A percentile compares a stretch with the other conserved stretches of the same genome.
These are phyloP conservation scores for Botryotinia globosa DNA, from an alignment of 2,329 filamentous ascomycete species.

Conservation along the genomic window DNA sequence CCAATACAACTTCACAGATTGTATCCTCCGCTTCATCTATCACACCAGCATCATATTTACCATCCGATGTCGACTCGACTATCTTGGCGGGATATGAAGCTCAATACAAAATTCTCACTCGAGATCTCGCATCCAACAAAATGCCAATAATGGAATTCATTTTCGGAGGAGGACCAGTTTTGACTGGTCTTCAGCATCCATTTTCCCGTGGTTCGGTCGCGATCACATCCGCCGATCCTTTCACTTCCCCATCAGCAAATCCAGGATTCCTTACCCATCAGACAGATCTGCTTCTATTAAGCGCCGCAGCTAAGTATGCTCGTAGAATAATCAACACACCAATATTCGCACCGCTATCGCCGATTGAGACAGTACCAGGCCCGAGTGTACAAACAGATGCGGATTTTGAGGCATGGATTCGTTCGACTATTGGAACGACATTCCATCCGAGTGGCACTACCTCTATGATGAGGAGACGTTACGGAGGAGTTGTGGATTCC, in stretches of 20 bases:
- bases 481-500: slow-evolving; percentile 28
- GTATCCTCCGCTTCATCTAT: slow-evolving; percentile 4
- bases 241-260: slow-evolving; percentile 48
- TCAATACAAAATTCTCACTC: slow-evolving; percentile 15
- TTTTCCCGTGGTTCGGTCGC: slow-evolving; percentile 58
- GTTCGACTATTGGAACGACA: neutral
- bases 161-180: slow-evolving; percentile 25
- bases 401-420: slow-evolving; percentile 8
- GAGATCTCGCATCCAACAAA: slow-evolving; percentile 15
- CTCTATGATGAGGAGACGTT: slow-evolving; percentile 25
- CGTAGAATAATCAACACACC: slow-evolving; percentile 3
- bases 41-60: slow-evolving; percentile 3
- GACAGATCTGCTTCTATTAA: slow-evolving; percentile 11
- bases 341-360: slow-evolving; percentile 2
- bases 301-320: neutral
- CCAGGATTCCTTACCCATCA: slow-evolving; percentile 51
- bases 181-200: slow-evolving; percentile 53
- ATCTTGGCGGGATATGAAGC: slow-evolving; percentile 13
- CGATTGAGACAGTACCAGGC: slow-evolving; percentile 1
- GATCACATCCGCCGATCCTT: slow-evolving; percentile 44
- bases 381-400: neutral
- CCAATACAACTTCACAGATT: slow-evolving; percentile 8
- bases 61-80: neutral
- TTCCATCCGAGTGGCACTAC: slow-evolving; percentile 28
- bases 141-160: slow-evolving; percentile 17